Evolutionary conservation across 2,329 filamentous ascomycete species (phyloP), one percentile per base, ranked within the genome.

Genomic region (Epichloe festucae): DNA sequence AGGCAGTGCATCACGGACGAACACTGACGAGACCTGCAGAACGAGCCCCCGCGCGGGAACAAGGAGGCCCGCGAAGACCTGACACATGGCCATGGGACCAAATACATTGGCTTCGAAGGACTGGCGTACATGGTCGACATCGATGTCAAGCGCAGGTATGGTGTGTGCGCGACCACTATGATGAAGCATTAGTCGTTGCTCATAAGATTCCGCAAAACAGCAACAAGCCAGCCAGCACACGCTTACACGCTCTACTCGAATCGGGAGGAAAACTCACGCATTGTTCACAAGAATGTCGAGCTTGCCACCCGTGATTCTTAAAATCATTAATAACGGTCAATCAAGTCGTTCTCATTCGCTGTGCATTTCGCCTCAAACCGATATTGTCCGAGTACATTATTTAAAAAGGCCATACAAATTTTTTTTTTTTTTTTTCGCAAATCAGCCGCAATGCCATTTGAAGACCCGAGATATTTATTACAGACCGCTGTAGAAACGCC

Each of bases 271-370:
- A 3, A 59, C 70, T 54, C 56, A 79, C 75, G 78, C 77, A 54
- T 81, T 81, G 64, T 81, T 81, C 47, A 81, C 70, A 17, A 81
- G 73, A 45, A 81, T 72, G 56, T 81, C 77, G 5, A 81, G 71
- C 46, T 66, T 73, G 14, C 77, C 77, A 8, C 70, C 70, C 2
- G 75, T 79, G 46, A 79, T 63, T 12, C 68, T 60, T 5, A 11
- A 31, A 11, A 10, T 3, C 31, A 31, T 31, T 4, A 4, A 31
- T 31, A 31, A 31, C 0, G 3, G 3, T 11, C 31, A 31, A 31
- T 1, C 10, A 31, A 31, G 31, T 31, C 8, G 8, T 11, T 31
- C 8, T 31, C 31, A 8, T 11, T 31, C 31, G 31, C 3, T 11
- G 31, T 10, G 31, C 31, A 31, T 31, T 11, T 1, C 10, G 31